Evolutionary conservation across 2,329 filamentous ascomycete genomes (phyloP), one percentile per base, ranked within the genome.

Genomic region (Fusarium denticulatum): DNA sequence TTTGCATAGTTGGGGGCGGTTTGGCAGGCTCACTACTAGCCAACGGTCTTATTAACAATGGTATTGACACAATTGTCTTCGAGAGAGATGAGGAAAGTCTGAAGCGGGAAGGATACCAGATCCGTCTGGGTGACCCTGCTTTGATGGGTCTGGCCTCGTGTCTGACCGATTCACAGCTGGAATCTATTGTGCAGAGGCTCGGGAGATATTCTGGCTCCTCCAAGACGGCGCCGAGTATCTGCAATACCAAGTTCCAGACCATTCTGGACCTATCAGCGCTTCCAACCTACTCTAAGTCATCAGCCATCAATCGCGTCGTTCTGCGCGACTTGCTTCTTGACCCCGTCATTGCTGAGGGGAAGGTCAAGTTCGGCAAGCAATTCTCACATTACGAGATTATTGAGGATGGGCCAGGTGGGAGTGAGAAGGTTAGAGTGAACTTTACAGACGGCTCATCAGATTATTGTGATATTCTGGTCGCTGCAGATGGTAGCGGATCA

Each of bases 301-400:
- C 39, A 0, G 53, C 53, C 3, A 57, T 57, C 26, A 57, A 57
- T 4, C 53, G 53, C 7, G 53, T 57, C 0, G 39, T 57, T 1
- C 22, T 57, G 28, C 53, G 53, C 6, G 39, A 57, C 22, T 43
- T 57, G 39, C 53, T 57, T 43, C 53, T 57, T 15, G 39, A 34
- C 0, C 53, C 53, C 1, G 16, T 57, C 6, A 2, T 6, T 26
- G 22, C 22, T 1, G 1, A 42, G 37, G 53, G 53, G 0, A 57
- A 7, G 7, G 39, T 57, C 22, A 57, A 34, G 53, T 57, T 57
- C 16, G 39, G 39, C 7, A 43, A 57, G 28, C 12, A 20, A 0
- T 57, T 57, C 1, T 43, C 53, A 6, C 39, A 57, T 26, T 57
- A 57, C 16, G 53, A 57, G 3, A 57, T 57, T 16, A 4, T 42